phyloP scores from a whole-genome alignment of 2,329 filamentous ascomycete species.

The Trichoderma sp. region DNA sequence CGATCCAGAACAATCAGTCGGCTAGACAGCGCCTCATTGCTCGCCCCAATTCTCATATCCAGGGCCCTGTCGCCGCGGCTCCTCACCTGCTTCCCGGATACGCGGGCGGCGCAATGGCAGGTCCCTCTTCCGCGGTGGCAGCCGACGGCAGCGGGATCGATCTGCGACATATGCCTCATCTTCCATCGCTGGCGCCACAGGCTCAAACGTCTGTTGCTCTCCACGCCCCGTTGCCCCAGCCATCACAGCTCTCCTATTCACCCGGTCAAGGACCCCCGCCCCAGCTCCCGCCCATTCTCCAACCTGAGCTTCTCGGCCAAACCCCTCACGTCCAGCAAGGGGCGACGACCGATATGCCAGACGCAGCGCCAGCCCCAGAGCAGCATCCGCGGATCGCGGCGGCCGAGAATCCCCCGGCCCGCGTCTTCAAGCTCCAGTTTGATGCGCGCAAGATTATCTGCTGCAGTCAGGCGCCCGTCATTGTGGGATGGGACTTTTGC shows the following conservation, averaged over 20 bases:
- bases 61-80: neutral
- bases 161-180: neutral
- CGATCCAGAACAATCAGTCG: constrained; percentile 50
- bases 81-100: neutral
- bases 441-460: constrained; percentile 92
- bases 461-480: constrained; percentile 86
- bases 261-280: constrained; percentile 7
- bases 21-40: constrained; percentile 33
- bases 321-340: neutral
- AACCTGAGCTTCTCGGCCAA: neutral
- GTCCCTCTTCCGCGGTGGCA: neutral
- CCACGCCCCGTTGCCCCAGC: constrained; percentile 14
- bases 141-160: constrained; percentile 4
- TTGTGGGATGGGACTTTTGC: constrained; percentile 98
- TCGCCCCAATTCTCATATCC: constrained; percentile 7
- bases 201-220: neutral
- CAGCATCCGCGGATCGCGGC: constrained; percentile 51
- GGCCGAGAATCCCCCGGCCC: constrained; percentile 52
- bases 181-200: neutral
- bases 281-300: neutral
- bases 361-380: constrained; percentile 28
- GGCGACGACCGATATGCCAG: constrained; percentile 4
- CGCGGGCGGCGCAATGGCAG: constrained; percentile 11
- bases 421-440: constrained; percentile 97
- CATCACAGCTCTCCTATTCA: constrained; percentile 8